Base-by-base conservation (phyloP, 1,284 basidiomycete genomes). In the Trichosporon sp. region DNA sequence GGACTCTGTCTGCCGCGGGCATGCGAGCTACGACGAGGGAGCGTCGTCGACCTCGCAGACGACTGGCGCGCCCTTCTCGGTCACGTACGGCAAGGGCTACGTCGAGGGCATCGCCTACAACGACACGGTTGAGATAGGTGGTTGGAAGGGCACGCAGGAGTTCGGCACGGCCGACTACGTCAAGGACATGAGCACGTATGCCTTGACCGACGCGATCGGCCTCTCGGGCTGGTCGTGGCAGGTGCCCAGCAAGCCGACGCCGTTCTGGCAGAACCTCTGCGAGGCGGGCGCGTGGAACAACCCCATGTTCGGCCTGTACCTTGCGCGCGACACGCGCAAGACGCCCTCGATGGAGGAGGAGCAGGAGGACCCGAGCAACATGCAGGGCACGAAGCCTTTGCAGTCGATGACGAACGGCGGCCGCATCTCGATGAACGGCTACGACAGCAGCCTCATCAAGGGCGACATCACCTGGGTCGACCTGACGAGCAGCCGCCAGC, bases 21-120 rank as follows among this genome's bases (percentile, higher is more conserved):
- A 79, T 3, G 76, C 76, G 7, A 70, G 69, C 21, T 85, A 78
- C 73, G 75, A 80, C 48, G 61, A 76, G 1, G 31, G 70, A 1
- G 56, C 69, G 40, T 83, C 81, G 19, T 77, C 78, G 4, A 77
- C 78, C 1, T 83, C 77, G 66, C 67, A 70, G 32, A 75, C 76
- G 14, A 69, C 68, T 48, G 64, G 68, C 35, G 71, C 48, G 38
- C n/a, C 48, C 12, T 67, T 73, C 0, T 56, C 87, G 0, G 96
- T 96, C 70, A 87, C 87, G 1, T 98, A 98, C 76, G 95, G 93
- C 32, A 90, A 88, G 54, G 96, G 95, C 7, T 84, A 87, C 66
- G 94, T 91, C 0, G 79, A 85, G 0, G 96, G 96, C 1, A 77
- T 80, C 4, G 88, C 96, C 11, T 92, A 86, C 0, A 78, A 85